A percentile compares a stretch with the other conserved stretches of the same genome.
Conservation (phyloP, 2,329 filamentous ascomycete species). For the Colletotrichum navitas region DNA sequence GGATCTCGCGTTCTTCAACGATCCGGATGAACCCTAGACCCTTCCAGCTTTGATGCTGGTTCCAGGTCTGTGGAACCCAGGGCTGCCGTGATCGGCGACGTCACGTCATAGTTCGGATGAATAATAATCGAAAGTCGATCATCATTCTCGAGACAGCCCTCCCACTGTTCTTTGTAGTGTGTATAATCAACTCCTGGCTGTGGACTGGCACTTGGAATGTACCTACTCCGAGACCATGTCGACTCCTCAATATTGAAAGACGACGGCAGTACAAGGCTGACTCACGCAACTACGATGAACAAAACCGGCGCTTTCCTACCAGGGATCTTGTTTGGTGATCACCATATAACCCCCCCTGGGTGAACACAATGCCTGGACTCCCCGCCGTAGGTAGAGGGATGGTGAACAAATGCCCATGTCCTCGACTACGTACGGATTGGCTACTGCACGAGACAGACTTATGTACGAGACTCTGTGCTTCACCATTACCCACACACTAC, state of each 20-base stretch:
- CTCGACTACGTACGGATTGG: neutral
- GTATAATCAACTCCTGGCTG: neutral
- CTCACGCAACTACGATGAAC: neutral
- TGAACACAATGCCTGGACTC: neutral
- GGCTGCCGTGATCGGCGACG: conserved; percentile 35
- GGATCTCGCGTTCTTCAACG: conserved; percentile 32
- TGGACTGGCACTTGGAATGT: neutral
- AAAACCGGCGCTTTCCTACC: neutral
- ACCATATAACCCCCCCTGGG: neutral
- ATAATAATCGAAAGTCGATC: neutral
- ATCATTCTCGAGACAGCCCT: conserved; percentile 3
- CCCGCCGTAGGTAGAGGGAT: neutral
- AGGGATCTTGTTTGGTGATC: neutral
- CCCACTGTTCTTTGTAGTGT: conserved; percentile 5
- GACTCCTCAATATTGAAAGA: neutral
- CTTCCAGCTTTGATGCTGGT: conserved; percentile 29
- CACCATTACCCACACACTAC: neutral
- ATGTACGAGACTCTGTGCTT: neutral
- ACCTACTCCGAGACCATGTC: neutral
- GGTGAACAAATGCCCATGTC: no score
- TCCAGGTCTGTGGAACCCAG: conserved; percentile 28
- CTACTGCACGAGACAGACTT: no score
- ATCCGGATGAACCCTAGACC: conserved; percentile 33
- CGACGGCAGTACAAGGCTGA: neutral
- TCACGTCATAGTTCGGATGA: conserved; percentile 23